A percentile compares a stretch with the other conserved stretches of the same genome.
Conservation (phyloP, 2,329 filamentous ascomycete species). For the Monosporascus cannonballus region DNA sequence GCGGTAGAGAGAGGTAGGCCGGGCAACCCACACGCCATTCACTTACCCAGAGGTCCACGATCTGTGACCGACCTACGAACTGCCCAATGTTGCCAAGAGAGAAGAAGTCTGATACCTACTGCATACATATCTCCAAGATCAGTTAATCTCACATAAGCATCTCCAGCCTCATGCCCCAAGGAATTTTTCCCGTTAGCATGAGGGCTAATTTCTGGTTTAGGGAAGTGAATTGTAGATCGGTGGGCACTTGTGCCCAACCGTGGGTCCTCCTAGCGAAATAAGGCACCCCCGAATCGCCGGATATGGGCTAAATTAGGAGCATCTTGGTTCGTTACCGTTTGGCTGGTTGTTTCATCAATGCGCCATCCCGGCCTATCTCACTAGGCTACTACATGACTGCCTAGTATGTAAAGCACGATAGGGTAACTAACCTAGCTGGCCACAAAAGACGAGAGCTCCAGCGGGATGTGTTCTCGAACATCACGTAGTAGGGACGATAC, state of each 20-base stretch:
- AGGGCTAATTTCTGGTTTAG: neutral
- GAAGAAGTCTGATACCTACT: neutral
- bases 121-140: neutral
- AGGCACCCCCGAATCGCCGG: no score
- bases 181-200: neutral
- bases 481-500: no score
- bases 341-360: neutral
- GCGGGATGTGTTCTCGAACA: no score
- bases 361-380: neutral
- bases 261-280: no score
- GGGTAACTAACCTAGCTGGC: neutral
- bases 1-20: neutral
- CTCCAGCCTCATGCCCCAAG: no score
- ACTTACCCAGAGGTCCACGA: neutral
- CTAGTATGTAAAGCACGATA: neutral
- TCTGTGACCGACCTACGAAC: neutral
- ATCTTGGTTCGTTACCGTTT: neutral
- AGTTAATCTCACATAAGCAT: neutral
- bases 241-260: no score
- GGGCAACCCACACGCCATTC: neutral
- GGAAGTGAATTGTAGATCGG: neutral
- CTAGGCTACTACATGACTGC: neutral
- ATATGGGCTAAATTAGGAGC: neutral
- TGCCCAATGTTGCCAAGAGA: neutral
- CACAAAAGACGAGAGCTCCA: neutral